These are phyloP conservation scores for Lactarius indigo DNA, from an alignment of 768 basidiomycete genomes.

Conservation along the genomic window DNA sequence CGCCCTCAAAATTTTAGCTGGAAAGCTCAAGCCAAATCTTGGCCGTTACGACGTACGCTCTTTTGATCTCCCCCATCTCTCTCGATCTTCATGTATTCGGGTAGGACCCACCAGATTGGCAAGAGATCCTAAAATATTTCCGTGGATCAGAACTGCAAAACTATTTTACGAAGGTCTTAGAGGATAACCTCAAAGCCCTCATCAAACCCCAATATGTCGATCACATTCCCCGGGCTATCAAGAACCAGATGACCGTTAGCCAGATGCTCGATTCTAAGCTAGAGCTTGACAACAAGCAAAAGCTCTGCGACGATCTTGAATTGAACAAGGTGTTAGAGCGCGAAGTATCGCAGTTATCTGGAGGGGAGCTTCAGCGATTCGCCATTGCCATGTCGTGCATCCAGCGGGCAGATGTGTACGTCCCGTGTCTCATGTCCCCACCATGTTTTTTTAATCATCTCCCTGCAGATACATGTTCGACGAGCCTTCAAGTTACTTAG, in stretches of 20 bases:
- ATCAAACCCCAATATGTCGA: conserved; percentile 99
- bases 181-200: conserved; percentile 96
- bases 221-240: conserved; percentile 95
- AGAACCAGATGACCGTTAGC: conserved; percentile 78
- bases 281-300: conserved; percentile 85
- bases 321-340: conserved; percentile 82
- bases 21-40: conserved; percentile 96
- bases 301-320: conserved; percentile 83
- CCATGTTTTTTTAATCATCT: neutral
- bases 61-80: neutral
- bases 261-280: conserved; percentile 92
- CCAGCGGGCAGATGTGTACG: conserved; percentile 92
- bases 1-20: conserved; percentile 92
- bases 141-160: conserved; percentile 98
- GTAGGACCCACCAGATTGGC: conserved; percentile 98
- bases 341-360: conserved; percentile 82
- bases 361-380: conserved; percentile 97
- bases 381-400: conserved; percentile 98
- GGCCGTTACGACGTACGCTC: conserved; percentile 86
- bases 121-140: conserved; percentile 97
- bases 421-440: conserved; percentile 21
- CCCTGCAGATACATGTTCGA: conserved; percentile 82
- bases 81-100: conserved; percentile 10
- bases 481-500: conserved; percentile 97
- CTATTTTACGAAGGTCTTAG: conserved; percentile 98